Percentiles rank a stretch among this genome's conserved stretches.
These are phyloP conservation scores for Cryphonectria naterciae DNA, from an alignment of 2,329 filamentous ascomycete species.

Conservation along the genomic window DNA sequence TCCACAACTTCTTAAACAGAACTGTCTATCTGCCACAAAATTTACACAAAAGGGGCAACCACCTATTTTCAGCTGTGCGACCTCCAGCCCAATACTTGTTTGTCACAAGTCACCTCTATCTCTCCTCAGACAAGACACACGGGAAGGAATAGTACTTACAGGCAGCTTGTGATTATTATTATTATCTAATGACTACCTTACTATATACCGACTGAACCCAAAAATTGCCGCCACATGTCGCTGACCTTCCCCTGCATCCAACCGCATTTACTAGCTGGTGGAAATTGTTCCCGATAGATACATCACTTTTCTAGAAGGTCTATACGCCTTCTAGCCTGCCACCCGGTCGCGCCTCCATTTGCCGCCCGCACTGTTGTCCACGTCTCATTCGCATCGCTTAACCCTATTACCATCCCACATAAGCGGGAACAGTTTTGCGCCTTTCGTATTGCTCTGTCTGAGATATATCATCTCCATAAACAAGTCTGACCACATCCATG, in stretches of 20 bases:
- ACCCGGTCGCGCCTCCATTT: background rate
- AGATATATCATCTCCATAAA: background rate
- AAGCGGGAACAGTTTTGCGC: background rate
- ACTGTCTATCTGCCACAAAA: background rate
- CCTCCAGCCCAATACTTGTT: background rate
- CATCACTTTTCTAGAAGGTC: slow-evolving; percentile 22
- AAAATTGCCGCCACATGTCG: background rate
- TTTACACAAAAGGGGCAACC: background rate
- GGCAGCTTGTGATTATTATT: background rate
- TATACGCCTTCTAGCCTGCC: slow-evolving; percentile 18
- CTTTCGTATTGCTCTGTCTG: background rate
- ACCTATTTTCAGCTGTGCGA: background rate
- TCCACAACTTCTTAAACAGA: background rate
- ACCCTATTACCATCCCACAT: background rate
- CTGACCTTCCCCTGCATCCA: background rate
- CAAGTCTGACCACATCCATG: background rate
- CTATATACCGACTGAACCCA: background rate
- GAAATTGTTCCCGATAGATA: background rate
- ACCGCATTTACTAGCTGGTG: background rate
- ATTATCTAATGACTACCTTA: background rate
- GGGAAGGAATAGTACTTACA: background rate
- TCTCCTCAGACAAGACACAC: background rate
- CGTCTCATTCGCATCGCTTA: background rate
- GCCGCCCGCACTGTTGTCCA: background rate
- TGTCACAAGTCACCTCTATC: background rate